Conservation (phyloP, 2,329 filamentous ascomycete genomes). For the Dryadomyces quercus-mongolicae region DNA sequence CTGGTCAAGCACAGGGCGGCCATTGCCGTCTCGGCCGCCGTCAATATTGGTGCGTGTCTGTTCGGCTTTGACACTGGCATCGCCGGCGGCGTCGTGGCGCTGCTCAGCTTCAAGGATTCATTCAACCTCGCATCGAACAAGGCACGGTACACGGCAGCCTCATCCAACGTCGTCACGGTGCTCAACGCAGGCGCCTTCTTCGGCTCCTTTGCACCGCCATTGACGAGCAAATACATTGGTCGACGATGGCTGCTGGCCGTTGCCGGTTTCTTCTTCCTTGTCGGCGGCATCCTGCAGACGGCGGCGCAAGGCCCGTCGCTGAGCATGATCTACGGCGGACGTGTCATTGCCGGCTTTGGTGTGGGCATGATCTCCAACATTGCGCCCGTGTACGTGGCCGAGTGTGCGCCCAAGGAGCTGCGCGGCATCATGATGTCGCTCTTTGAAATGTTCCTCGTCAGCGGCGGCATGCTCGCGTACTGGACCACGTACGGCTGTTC, state of each 20-base stretch:
- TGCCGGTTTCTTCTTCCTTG: background rate
- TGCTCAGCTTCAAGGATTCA: background rate
- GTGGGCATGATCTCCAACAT: slow-evolving; percentile 27
- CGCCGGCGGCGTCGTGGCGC: background rate
- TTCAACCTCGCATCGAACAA: background rate
- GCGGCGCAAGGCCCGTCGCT: slow-evolving; percentile 2
- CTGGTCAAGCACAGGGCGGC: background rate
- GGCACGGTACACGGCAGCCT: background rate
- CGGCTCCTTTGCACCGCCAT: background rate
- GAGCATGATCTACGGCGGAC: slow-evolving; percentile 22
- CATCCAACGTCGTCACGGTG: slow-evolving; percentile 1
- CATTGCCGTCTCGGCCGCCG: slow-evolving; percentile 1
- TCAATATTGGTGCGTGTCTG: slow-evolving; percentile 1
- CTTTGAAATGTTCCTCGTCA: slow-evolving; percentile 32
- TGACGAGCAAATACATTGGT: background rate
- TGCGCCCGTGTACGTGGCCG: slow-evolving; percentile 30
- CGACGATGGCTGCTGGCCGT: background rate
- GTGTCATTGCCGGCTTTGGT: slow-evolving; percentile 21
- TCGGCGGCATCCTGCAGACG: slow-evolving; percentile 3
- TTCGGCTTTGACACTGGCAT: slow-evolving; percentile 1
- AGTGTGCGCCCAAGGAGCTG: slow-evolving; percentile 34
- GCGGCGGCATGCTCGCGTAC: slow-evolving; percentile 26
- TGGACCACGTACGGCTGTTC: slow-evolving; percentile 34
- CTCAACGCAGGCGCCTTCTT: slow-evolving; percentile 2
- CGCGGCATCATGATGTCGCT: slow-evolving; percentile 28